Conservation (phyloP, 306 rosid genomes). For the Ormosia semicastrata region DNA sequence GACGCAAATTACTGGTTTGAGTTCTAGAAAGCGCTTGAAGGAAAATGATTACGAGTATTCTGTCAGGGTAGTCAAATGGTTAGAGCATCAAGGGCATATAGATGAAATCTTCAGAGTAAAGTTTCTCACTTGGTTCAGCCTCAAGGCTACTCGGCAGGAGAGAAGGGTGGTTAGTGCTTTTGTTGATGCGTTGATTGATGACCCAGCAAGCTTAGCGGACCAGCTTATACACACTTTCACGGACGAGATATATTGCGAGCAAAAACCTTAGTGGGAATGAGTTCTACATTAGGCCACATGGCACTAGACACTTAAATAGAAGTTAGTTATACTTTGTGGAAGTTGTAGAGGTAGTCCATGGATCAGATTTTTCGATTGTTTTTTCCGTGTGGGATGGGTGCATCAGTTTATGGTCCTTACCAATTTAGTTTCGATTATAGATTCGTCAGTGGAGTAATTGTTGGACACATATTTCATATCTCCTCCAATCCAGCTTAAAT, state of each 20-base stretch:
- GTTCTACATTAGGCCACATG: slow-evolving; percentile 37
- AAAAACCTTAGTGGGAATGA: slow-evolving; percentile 36
- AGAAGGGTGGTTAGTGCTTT: slow-evolving; percentile 83
- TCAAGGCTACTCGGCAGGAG: slow-evolving; percentile 70
- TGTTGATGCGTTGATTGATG: slow-evolving; percentile 73
- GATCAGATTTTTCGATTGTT: slow-evolving; percentile 24
- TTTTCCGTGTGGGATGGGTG: not conserved
- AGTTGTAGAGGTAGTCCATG: slow-evolving; percentile 23
- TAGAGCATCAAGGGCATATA: slow-evolving; percentile 70
- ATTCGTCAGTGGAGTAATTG: slow-evolving; percentile 17
- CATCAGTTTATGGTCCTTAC: not conserved
- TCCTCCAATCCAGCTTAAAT: not conserved
- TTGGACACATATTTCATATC: slow-evolving; percentile 12
- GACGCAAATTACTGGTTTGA: slow-evolving; percentile 31
- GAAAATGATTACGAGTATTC: slow-evolving; percentile 76
- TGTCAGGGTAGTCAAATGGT: slow-evolving; percentile 69
- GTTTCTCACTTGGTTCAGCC: slow-evolving; percentile 95
- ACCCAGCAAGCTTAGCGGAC: slow-evolving; percentile 86
- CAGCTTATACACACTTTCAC: slow-evolving; percentile 79
- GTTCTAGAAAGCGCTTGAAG: slow-evolving; percentile 45
- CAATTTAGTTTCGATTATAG: slow-evolving; percentile 14
- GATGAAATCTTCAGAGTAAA: slow-evolving; percentile 71
- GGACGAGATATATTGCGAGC: slow-evolving; percentile 63
- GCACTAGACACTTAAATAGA: slow-evolving; percentile 30
- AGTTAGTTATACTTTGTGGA: slow-evolving; percentile 11